phyloP scores from a whole-genome alignment of 345 rosid species.

The Anacardium occidentale region DNA sequence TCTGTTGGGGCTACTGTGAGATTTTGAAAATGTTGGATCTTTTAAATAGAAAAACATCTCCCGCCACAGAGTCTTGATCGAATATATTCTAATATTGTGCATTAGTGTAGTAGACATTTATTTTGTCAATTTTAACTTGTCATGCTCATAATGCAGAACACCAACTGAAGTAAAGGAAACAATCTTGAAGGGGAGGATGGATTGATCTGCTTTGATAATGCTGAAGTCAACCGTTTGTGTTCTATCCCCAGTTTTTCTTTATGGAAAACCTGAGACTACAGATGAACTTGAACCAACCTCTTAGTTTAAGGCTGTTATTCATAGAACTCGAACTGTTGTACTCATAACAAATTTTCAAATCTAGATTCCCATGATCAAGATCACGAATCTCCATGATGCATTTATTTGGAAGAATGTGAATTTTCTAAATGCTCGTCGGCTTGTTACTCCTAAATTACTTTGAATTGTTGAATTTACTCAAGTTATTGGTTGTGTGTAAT shows the following conservation, averaged over 20 bases:
- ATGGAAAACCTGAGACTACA: neutral
- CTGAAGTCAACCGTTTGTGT: neutral
- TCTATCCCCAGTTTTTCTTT: neutral
- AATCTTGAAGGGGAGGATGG: slow-evolving; percentile 98
- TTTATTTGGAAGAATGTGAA: neutral
- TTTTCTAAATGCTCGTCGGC: neutral
- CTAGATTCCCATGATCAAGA: neutral
- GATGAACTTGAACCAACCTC: neutral
- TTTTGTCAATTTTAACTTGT: neutral
- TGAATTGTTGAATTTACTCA: neutral
- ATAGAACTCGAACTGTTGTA: neutral
- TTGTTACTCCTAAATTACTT: neutral
- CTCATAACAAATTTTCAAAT: neutral
- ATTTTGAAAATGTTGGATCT: neutral
- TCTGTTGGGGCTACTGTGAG: neutral
- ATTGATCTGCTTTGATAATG: slow-evolving; percentile 36
- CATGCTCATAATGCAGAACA: slow-evolving; percentile 49
- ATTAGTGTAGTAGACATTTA: neutral
- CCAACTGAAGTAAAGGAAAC: slow-evolving; percentile 79
- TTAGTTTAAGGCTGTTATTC: slow-evolving; percentile 1
- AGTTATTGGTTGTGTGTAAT: no score
- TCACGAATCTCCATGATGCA: neutral
- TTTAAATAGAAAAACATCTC: neutral
- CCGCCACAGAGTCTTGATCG: no score
- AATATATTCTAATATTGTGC: neutral